These are phyloP conservation scores for Fusarium sp. DNA, from an alignment of 2,329 filamentous ascomycete genomes.

Conservation along the genomic window DNA sequence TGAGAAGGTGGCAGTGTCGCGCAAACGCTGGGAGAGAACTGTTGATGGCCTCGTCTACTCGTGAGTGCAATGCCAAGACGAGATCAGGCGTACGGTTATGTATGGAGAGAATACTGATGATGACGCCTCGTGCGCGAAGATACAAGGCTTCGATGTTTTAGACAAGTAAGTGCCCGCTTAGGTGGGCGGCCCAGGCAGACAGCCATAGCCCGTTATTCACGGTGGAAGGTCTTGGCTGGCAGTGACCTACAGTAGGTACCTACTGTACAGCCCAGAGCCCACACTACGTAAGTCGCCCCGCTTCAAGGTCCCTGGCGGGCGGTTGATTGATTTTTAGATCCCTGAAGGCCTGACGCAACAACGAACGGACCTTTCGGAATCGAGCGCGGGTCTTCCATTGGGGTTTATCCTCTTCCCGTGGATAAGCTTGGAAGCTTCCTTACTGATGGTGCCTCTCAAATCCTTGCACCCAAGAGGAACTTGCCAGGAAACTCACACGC, in stretches of 20 bases:
- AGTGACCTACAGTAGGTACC: not conserved
- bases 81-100: conserved; percentile 29
- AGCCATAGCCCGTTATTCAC: conserved; percentile 6
- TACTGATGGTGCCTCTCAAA: conserved; percentile 7
- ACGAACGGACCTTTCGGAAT: conserved; percentile 30
- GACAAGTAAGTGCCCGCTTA: conserved; percentile 22
- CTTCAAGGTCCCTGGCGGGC: conserved; percentile 9
- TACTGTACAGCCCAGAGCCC: conserved; percentile 3
- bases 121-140: conserved; percentile 24
- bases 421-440: conserved; percentile 12
- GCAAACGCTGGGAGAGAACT: conserved; percentile 10
- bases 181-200: not conserved
- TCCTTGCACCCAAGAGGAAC: conserved; percentile 30
- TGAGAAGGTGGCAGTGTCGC: conserved; percentile 18
- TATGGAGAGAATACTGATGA: conserved; percentile 14
- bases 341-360: conserved; percentile 36
- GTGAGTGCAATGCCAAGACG: conserved; percentile 1
- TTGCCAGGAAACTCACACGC: conserved; percentile 25
- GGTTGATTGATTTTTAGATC: conserved; percentile 29
- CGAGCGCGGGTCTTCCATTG: conserved; percentile 1
- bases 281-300: conserved; percentile 38
- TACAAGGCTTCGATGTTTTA: conserved; percentile 27
- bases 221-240: conserved; percentile 23
- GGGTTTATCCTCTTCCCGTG: conserved; percentile 19
- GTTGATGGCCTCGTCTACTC: conserved; percentile 3